These are phyloP conservation scores for Oehlia diaphana DNA, from an alignment of 192 early-diverging fungal genomes.

Conservation along the genomic window DNA sequence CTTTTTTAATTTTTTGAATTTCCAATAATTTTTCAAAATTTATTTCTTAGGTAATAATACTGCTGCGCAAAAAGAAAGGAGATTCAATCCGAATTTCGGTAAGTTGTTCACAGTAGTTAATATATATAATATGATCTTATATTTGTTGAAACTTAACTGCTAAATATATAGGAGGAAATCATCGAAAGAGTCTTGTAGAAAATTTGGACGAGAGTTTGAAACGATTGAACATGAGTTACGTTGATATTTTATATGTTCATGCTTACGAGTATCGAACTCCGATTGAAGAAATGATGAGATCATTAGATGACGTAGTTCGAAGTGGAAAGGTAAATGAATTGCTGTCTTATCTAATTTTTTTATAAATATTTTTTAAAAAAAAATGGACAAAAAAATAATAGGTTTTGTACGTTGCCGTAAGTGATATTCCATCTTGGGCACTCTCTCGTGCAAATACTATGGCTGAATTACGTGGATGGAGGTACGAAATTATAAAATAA, in stretches of 20 bases:
- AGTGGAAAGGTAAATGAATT: constrained; percentile 44
- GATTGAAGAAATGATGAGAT: constrained; percentile 60
- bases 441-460: constrained; percentile 19
- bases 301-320: constrained; percentile 59
- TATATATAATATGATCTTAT: background rate
- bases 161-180: constrained; percentile 16
- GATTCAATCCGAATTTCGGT: background rate
- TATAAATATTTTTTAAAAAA: no score
- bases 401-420: constrained; percentile 48
- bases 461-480: constrained; percentile 7
- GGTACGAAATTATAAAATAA: background rate
- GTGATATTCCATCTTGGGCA: constrained; percentile 40
- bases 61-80: no score
- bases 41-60: background rate
- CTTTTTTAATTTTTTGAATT: background rate
- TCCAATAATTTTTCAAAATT: background rate
- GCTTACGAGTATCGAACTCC: constrained; percentile 37
- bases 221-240: constrained; percentile 35
- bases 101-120: background rate
- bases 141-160: no score
- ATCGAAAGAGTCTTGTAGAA: constrained; percentile 32
- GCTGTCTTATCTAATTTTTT: background rate
- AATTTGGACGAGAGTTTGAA: constrained; percentile 46
- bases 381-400: no score
- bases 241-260: constrained; percentile 36